Evolutionary conservation across 768 basidiomycete species (phyloP).

Genomic region (Suillus plorans): DNA sequence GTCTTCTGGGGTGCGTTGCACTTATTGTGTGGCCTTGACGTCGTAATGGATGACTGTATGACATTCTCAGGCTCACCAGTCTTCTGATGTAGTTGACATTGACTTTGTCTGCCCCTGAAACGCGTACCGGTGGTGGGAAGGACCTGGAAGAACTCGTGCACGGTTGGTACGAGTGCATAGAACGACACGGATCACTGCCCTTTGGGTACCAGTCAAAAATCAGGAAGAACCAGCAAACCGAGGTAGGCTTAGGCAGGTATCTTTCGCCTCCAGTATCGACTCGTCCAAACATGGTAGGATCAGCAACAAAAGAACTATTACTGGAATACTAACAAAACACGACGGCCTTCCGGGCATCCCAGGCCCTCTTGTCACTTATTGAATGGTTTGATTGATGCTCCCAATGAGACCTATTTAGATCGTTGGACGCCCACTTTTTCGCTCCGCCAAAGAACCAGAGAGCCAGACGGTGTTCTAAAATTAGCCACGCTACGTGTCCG

Average conservation of each 20-base stretch:
- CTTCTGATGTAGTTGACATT: neutral
- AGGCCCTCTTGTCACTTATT: too few relatives aligned
- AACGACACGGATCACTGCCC: neutral
- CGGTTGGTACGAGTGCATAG: neutral
- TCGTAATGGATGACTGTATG: too few relatives aligned
- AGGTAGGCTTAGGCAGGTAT: neutral
- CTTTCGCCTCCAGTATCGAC: neutral
- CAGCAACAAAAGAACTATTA: neutral
- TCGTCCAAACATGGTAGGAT: neutral
- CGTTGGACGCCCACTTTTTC: too few relatives aligned
- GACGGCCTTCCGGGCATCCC: too few relatives aligned
- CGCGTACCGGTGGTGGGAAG: neutral
- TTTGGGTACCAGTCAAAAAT: neutral
- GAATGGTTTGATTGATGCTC: too few relatives aligned
- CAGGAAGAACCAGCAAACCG: too few relatives aligned
- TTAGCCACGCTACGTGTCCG: too few relatives aligned
- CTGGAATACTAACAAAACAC: too few relatives aligned
- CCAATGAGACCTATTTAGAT: too few relatives aligned
- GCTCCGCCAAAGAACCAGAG: too few relatives aligned
- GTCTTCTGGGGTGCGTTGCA: neutral
- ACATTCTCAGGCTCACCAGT: too few relatives aligned
- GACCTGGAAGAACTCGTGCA: neutral
- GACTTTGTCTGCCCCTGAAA: neutral
- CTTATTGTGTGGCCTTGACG: neutral
- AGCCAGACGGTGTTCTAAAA: too few relatives aligned